Evolutionary conservation across 768 basidiomycete genomes (phyloP), one percentile per base, ranked within the genome.

Genomic region (Vishniacozyma victoriae): DNA sequence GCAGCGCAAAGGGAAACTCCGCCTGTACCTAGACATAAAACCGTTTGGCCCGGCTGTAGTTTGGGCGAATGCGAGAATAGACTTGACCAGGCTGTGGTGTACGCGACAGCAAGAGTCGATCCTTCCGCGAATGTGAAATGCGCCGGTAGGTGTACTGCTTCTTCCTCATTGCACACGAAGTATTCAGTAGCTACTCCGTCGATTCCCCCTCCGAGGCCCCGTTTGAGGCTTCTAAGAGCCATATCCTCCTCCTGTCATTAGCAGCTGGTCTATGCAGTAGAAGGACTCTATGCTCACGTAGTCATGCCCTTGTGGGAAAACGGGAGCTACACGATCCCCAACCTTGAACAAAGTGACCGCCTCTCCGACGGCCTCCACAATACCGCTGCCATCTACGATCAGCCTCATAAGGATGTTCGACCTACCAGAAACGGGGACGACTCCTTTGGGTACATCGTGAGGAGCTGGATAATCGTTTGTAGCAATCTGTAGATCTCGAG

Each of bases 101-200:
- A 82, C 4, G 81, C 81, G 50, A 58, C 82, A 74, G 82, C 80
- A 4, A 85, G 71, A 19, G 82, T 82, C 0, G 83, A 79, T 0
- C 78, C 84, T 61, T 86, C 80, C 52, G 80, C 79, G 54, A 79
- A 82, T 2, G 76, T 77, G 16, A 84, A 74, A 61, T 82, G 78
- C 3, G 75, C 68, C 0, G 83, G 84, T 42, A 84, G 75, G 3
- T 48, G 60, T 15, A 85, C 79, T 9, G 85, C 73, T 26, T 69
- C 59, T 46, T 54, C 52, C 26, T 62, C 44, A 38, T 64, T 60
- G 35, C 60, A 59, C 3, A 62, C 55, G 42, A 67, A 64, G 52
- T 67, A 67, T 31, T 67, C 65, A 14, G 54, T 44, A 16, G 65
- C 65, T 14, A 62, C 50, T 23, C 65, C 65, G 44, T 67, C 58